Evolutionary conservation across 2,329 filamentous ascomycete genomes (phyloP).

Genomic region (Parascedosporium putredinis): DNA sequence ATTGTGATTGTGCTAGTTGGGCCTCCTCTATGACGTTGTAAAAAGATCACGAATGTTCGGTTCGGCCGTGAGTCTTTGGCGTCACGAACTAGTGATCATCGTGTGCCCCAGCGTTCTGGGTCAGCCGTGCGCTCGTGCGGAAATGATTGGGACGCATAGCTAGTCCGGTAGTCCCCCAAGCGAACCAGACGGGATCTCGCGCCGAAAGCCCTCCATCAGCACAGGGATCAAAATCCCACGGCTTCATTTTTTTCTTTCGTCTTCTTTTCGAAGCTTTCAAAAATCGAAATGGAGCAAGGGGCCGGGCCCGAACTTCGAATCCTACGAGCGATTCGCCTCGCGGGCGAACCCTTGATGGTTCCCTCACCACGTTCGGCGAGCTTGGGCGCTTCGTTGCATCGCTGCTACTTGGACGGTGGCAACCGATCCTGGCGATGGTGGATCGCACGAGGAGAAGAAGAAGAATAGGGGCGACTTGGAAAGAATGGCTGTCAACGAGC

Average conservation of each 20-base stretch:
- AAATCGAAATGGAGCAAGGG: background rate
- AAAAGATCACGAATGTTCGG: background rate
- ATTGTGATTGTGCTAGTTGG: too few relatives aligned
- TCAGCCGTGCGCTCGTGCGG: background rate
- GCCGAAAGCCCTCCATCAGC: background rate
- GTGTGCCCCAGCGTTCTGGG: background rate
- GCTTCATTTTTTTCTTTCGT: too few relatives aligned
- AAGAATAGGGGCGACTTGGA: too few relatives aligned
- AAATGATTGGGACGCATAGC: too few relatives aligned
- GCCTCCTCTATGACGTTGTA: too few relatives aligned
- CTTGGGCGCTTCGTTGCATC: background rate
- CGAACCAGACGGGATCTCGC: background rate
- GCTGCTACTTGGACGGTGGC: background rate
- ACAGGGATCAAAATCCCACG: background rate
- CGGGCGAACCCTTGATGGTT: background rate
- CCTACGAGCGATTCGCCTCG: constrained; percentile 1
- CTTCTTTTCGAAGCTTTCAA: too few relatives aligned
- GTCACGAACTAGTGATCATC: too few relatives aligned
- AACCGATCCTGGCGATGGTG: background rate
- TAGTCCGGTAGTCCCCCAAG: background rate
- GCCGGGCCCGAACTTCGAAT: background rate
- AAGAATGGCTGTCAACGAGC: too few relatives aligned
- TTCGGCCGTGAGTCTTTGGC: too few relatives aligned
- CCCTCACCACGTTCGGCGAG: background rate
- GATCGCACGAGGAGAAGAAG: too few relatives aligned